phyloP scores from a whole-genome alignment of 1,284 basidiomycete species.

The Volvariella surrecta region DNA sequence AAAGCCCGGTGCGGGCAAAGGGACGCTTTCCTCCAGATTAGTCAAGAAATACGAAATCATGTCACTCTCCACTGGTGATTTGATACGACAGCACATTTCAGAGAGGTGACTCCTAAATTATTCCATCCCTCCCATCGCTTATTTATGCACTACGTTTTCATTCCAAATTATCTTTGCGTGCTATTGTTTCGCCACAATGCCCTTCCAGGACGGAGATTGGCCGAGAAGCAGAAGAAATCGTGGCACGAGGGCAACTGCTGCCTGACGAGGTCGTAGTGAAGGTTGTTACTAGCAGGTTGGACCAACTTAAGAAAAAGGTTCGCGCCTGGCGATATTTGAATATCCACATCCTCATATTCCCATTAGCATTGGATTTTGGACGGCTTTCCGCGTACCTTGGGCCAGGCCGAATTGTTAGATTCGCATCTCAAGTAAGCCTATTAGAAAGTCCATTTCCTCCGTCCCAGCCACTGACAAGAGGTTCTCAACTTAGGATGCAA shows the following conservation, averaged over 20 bases:
- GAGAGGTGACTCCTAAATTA: conserved; percentile 35
- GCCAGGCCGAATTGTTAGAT: conserved; percentile 84
- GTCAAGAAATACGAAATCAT: conserved; percentile 71
- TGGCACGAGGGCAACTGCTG: conserved; percentile 66
- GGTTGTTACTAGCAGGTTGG: conserved; percentile 65
- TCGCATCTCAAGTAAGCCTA: conserved; percentile 54
- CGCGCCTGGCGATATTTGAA: conserved; percentile 6
- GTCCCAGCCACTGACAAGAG: conserved; percentile 1
- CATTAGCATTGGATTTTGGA: conserved; percentile 87
- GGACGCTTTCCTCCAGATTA: conserved; percentile 66
- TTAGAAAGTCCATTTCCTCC: neutral
- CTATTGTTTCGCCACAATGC: too few relatives aligned
- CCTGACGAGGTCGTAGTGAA: conserved; percentile 75
- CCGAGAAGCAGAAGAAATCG: conserved; percentile 62
- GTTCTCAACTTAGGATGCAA: conserved; percentile 32
- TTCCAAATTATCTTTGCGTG: too few relatives aligned
- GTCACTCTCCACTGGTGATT: conserved; percentile 73
- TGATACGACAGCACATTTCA: conserved; percentile 72
- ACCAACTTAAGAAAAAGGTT: conserved; percentile 59
- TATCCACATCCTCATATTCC: neutral
- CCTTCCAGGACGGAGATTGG: conserved; percentile 65
- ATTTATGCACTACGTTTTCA: conserved; percentile 1
- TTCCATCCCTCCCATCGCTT: neutral
- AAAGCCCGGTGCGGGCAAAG: conserved; percentile 75
- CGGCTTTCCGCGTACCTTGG: conserved; percentile 91